phyloP scores from a whole-genome alignment of 106 monocot genomes.

The Apostasia ramifera region DNA sequence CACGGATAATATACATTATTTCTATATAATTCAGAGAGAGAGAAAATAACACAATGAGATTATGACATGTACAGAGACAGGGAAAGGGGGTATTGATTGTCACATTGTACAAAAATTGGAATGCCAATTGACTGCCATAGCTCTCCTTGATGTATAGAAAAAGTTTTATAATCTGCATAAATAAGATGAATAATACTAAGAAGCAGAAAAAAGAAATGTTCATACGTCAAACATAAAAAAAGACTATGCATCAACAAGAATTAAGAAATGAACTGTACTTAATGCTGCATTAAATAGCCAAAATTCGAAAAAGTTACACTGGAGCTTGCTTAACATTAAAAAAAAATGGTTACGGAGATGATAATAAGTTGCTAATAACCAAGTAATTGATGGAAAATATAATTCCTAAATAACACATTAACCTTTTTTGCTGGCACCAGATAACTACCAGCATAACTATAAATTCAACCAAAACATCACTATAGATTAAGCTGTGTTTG shows the following conservation, averaged over 20 bases:
- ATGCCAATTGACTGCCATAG: constrained; percentile 63
- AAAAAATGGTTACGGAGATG: too few species aligned
- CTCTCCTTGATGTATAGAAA: constrained; percentile 83
- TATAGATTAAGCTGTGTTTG: not conserved
- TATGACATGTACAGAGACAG: not conserved
- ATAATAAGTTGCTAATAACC: too few species aligned
- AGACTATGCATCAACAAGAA: not conserved
- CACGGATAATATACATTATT: too few species aligned
- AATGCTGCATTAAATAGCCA: not conserved
- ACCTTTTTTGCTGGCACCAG: too few species aligned
- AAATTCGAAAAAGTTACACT: too few species aligned
- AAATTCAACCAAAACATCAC: not conserved
- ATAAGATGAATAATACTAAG: constrained; percentile 2
- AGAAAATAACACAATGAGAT: not conserved
- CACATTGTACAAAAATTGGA: constrained; percentile 91
- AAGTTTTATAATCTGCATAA: constrained; percentile 76
- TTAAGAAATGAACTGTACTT: not conserved
- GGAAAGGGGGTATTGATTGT: not conserved
- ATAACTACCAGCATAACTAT: not conserved
- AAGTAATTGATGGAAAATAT: too few species aligned
- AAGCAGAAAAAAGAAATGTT: not conserved
- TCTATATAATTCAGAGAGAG: not conserved
- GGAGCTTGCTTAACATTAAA: too few species aligned
- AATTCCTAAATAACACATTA: too few species aligned
- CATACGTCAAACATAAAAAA: not conserved